Conservation (phyloP, 2,329 filamentous ascomycete genomes). For the Pestalotiopsis fici region DNA sequence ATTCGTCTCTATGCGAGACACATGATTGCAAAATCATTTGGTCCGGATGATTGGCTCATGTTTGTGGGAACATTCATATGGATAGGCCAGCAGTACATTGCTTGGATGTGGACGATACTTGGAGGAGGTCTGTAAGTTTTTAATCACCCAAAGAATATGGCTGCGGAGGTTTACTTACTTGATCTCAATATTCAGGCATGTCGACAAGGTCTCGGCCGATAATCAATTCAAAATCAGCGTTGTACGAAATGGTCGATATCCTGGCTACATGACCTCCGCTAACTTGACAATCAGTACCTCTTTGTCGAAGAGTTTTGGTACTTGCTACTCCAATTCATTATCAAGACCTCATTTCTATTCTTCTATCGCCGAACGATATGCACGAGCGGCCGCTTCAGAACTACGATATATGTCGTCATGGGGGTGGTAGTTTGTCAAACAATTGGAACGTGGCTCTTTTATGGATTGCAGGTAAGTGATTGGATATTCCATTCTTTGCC, state of each 20-base stretch:
- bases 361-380: conserved; percentile 26
- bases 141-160: background rate
- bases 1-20: background rate
- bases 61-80: background rate
- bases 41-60: background rate
- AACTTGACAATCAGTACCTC: conserved; percentile 17
- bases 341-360: conserved; percentile 33
- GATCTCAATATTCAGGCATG: background rate
- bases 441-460: conserved; percentile 27
- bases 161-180: background rate
- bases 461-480: conserved; percentile 6
- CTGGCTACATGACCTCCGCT: background rate
- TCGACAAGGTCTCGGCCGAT: background rate
- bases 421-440: conserved; percentile 22
- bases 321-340: conserved; percentile 28
- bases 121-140: conserved; percentile 9
- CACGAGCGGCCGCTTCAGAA: background rate
- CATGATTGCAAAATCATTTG: background rate
- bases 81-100: conserved; percentile 4
- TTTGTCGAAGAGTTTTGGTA: conserved; percentile 33
- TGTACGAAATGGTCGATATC: background rate
- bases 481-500: background rate
- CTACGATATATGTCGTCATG: conserved; percentile 16
- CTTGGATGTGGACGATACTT: conserved; percentile 2
- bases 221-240: background rate